These are phyloP conservation scores for Zarea fungicola DNA, from an alignment of 2,329 filamentous ascomycete species.

Conservation along the genomic window DNA sequence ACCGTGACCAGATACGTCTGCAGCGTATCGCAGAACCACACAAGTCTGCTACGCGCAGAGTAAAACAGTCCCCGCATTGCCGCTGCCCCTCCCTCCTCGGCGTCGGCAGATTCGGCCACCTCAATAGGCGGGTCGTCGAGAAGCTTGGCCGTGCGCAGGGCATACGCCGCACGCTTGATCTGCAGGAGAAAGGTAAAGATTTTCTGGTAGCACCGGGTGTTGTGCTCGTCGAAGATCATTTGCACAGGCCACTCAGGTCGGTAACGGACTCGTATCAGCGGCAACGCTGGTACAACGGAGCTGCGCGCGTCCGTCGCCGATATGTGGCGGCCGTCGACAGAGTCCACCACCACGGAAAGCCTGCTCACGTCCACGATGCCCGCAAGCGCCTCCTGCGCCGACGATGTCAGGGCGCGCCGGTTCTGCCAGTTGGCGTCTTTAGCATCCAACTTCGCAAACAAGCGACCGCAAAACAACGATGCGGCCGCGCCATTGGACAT, in stretches of 20 bases:
- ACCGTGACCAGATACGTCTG: conserved; percentile 67
- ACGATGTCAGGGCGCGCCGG: conserved; percentile 71
- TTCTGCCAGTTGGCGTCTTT: conserved; percentile 65
- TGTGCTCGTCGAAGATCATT: conserved; percentile 67
- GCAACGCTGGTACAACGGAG: conserved; percentile 54
- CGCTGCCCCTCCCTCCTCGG: conserved; percentile 30
- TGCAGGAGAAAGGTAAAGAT: conserved; percentile 76
- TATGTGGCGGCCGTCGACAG: conserved; percentile 32
- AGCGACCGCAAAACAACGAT: conserved; percentile 57
- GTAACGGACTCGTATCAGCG: conserved; percentile 62
- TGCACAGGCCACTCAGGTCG: conserved; percentile 60
- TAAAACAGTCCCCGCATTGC: conserved; percentile 37
- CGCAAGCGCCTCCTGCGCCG: conserved; percentile 68
- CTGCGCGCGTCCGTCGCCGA: conserved; percentile 43
- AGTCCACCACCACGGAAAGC: conserved; percentile 52
- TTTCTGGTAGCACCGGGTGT: conserved; percentile 62
- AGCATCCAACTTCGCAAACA: conserved; percentile 72
- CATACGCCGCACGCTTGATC: conserved; percentile 62
- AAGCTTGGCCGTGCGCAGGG: conserved; percentile 54
- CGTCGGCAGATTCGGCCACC: conserved; percentile 22
- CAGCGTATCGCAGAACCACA: conserved; percentile 68
- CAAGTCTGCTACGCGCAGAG: conserved; percentile 56
- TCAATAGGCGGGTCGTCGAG: conserved; percentile 27
- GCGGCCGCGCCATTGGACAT: conserved; percentile 67
- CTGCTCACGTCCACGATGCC: conserved; percentile 53